A percentile compares a stretch with the other conserved stretches of the same genome.
Evolutionary conservation across 1,284 basidiomycete genomes (phyloP).

Genomic region (Cystobasidium pallidum): DNA sequence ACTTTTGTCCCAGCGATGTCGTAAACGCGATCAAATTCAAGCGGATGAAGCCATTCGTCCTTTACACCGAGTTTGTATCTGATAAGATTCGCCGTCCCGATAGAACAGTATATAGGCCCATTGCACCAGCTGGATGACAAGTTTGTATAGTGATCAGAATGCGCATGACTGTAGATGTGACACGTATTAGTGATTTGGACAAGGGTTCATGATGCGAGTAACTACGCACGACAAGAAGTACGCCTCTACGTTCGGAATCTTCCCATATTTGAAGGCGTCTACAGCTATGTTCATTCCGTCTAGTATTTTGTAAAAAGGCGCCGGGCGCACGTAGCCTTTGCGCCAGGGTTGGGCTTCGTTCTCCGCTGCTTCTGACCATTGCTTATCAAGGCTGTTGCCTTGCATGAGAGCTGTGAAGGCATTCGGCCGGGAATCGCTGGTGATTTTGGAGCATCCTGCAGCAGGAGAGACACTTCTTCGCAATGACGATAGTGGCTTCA

Average conservation of each 20-base stretch:
- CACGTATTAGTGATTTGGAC: neutral
- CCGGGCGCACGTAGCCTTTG: slow-evolving; percentile 68
- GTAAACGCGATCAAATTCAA: slow-evolving; percentile 77
- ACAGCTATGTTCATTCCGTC: slow-evolving; percentile 97
- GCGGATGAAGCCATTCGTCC: slow-evolving; percentile 78
- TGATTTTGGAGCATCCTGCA: slow-evolving; percentile 12
- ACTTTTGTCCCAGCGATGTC: slow-evolving; percentile 81
- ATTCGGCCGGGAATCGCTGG: slow-evolving; percentile 54
- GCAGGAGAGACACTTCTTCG: slow-evolving; percentile 31
- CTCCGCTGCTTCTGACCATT: slow-evolving; percentile 76
- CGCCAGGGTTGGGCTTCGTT: slow-evolving; percentile 60
- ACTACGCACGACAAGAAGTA: slow-evolving; percentile 50
- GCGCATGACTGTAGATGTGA: slow-evolving; percentile 71
- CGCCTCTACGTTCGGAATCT: slow-evolving; percentile 50
- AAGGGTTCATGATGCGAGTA: slow-evolving; percentile 38
- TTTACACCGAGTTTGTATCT: slow-evolving; percentile 86
- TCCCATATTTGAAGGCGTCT: slow-evolving; percentile 90
- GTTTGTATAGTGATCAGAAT: slow-evolving; percentile 93
- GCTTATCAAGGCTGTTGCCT: slow-evolving; percentile 73
- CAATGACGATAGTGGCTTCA: slow-evolving; percentile 32
- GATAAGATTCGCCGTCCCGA: slow-evolving; percentile 80
- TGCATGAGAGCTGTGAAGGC: slow-evolving; percentile 83
- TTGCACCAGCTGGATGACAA: slow-evolving; percentile 82
- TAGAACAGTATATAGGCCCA: slow-evolving; percentile 92
- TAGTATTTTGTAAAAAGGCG: slow-evolving; percentile 91